Evolutionary conservation across 1,139 yeast genomes (phyloP).

Genomic region (Debaryomycetaceae sp.): DNA sequence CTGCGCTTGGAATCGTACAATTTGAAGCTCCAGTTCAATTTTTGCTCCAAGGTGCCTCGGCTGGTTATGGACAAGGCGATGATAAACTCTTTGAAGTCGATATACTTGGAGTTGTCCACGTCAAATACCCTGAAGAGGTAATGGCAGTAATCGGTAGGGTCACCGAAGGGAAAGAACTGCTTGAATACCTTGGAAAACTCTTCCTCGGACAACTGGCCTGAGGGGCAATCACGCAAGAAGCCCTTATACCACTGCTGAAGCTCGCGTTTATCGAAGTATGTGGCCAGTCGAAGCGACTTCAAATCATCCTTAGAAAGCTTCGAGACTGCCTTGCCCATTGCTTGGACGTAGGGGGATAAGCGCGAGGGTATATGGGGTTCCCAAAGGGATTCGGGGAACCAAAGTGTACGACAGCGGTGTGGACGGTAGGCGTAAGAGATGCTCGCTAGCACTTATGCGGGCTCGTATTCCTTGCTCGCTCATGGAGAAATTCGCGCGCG

Average conservation of each 20-base stretch:
- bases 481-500: too few species aligned
- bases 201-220: conserved; percentile 80
- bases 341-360: too few species aligned
- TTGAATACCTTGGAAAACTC: conserved; percentile 90
- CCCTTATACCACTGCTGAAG: conserved; percentile 98
- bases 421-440: too few species aligned
- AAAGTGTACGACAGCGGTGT: too few species aligned
- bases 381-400: too few species aligned
- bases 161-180: conserved; percentile 98
- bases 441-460: too few species aligned
- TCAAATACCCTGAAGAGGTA: conserved; percentile 89
- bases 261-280: conserved; percentile 90
- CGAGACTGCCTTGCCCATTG: conserved; percentile 94
- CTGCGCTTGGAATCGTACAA: conserved; percentile 78
- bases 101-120: conserved; percentile 70
- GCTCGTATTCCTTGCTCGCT: too few species aligned
- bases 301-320: conserved; percentile 90
- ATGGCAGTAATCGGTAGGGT: conserved; percentile 86
- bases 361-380: too few species aligned
- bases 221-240: conserved; percentile 87
- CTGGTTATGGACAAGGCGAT: conserved; percentile 84
- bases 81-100: conserved; percentile 91
- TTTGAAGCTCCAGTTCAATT: conserved; percentile 81
- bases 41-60: conserved; percentile 84
- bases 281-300: conserved; percentile 73